A percentile compares a stretch with the other conserved stretches of the same genome.
Conservation (phyloP, 805 yeast species). For the Brettanomyces naardenensis region DNA sequence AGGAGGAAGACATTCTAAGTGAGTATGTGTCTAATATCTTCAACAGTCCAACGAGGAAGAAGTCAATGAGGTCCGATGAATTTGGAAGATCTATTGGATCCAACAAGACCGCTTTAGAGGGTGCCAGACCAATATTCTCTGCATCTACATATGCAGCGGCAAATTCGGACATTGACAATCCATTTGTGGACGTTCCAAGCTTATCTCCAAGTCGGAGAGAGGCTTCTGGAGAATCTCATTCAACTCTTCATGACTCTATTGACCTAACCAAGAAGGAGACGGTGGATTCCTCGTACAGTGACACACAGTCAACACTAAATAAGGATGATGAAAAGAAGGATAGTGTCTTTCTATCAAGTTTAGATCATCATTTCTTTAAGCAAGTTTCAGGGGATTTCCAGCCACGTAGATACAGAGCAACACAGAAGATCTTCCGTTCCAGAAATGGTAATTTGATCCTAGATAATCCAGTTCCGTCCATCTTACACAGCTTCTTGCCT, state of each 20-base stretch:
- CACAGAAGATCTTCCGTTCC: slow-evolving; percentile 60
- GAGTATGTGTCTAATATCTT: slow-evolving; percentile 16
- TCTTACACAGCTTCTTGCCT: slow-evolving; percentile 76
- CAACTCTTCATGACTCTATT: slow-evolving; percentile 9
- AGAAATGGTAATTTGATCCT: slow-evolving; percentile 78
- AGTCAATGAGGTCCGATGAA: slow-evolving; percentile 11
- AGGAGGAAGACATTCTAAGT: slow-evolving; percentile 29
- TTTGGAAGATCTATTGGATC: slow-evolving; percentile 30
- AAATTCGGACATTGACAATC: slow-evolving; percentile 21
- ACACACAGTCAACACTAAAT: slow-evolving; percentile 13
- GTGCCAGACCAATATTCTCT: slow-evolving; percentile 60
- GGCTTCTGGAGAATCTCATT: slow-evolving; percentile 12
- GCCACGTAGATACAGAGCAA: slow-evolving; percentile 29
- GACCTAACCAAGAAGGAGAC: slow-evolving; percentile 12
- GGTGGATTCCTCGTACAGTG: slow-evolving; percentile 13
- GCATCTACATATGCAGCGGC: slow-evolving; percentile 60
- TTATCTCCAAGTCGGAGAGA: slow-evolving; percentile 17
- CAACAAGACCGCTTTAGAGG: slow-evolving; percentile 38
- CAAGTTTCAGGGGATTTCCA: slow-evolving; percentile 25
- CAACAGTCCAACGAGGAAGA: slow-evolving; percentile 13
- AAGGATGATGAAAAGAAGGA: not conserved
- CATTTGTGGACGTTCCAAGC: slow-evolving; percentile 19
- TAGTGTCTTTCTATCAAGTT: slow-evolving; percentile 9
- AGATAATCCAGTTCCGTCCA: slow-evolving; percentile 92
- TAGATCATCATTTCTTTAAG: slow-evolving; percentile 26